Base-by-base conservation (phyloP, 2,329 filamentous ascomycete species). In the Xylariaceae sp. region DNA sequence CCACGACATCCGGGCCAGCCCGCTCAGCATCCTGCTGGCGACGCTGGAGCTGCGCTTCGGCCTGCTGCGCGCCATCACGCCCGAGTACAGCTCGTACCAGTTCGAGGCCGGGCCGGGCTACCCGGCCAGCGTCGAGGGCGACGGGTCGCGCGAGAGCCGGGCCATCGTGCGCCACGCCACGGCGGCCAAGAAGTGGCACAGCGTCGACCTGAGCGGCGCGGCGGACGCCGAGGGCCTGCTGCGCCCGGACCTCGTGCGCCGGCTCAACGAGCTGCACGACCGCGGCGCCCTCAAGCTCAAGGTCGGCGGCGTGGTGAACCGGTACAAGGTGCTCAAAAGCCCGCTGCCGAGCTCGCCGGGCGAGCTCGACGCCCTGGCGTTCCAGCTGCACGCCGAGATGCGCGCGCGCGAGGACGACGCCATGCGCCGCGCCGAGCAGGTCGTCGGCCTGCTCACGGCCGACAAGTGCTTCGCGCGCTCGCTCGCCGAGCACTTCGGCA, bases 11-110 rank as follows among this genome's bases (percentile, higher is more conserved):
- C 64, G 67, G 14, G 39, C 55, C 2, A 69, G 56, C 3, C 61
- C 68, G 0, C 55, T 79, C 5, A 57, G 58, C 24, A 68, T 72
- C 32, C 64, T 80, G 12, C 75, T 77, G 32, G 72, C 75, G 0
- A 66, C 72, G n/a, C 56, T 81, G 2, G 77, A 81, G 46, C 58
- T 80, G 4, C 68, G 66, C 3, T 77, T 75, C 38, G 59, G 60
- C 0, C 57, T 79, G 0, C 60, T 80, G 19, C 64, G 76, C 15
- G 73, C 68, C 12, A 68, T 65, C 13, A 79, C 67, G 0, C 72
- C 67, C 0, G 69, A 76, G 25, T 80, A 78, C 39, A 68, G 62
- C 6, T 58, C 63, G 2, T 80, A 79, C 50, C 63, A 61, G 19
- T 80, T 68, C 43, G 60, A 60, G 29, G 53, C 57, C 10, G 57